A percentile compares a stretch with the other conserved stretches of the same genome.
phyloP scores from a whole-genome alignment of 306 rosid species.

The Aeschynomene evenia region DNA sequence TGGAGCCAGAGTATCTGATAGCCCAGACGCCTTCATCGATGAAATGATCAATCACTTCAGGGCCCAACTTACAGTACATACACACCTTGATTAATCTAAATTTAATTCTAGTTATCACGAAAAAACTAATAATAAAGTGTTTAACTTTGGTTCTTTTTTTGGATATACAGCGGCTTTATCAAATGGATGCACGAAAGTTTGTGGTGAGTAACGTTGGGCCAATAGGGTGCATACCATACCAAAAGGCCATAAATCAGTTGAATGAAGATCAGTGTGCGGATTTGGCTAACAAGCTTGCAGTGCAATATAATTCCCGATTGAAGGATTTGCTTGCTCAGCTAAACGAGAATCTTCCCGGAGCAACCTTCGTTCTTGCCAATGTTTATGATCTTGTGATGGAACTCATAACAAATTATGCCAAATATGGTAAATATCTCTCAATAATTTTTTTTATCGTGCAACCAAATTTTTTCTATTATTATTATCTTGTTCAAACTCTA shows the following conservation, averaged over 20 bases:
- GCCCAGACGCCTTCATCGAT: conserved; percentile 60
- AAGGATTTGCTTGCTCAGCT: conserved; percentile 63
- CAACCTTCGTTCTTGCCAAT: conserved; percentile 64
- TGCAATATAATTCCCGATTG: conserved; percentile 60
- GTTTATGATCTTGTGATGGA: conserved; percentile 66
- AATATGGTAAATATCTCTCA: conserved; percentile 65
- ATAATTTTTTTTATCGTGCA: too few relatives aligned
- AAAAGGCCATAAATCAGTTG: conserved; percentile 66
- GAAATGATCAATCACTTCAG: conserved; percentile 67
- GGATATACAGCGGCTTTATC: conserved; percentile 56
- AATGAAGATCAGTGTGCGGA: conserved; percentile 53
- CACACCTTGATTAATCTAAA: conserved; percentile 11
- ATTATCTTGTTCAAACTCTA: too few relatives aligned
- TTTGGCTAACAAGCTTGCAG: conserved; percentile 64
- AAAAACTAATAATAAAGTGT: background rate
- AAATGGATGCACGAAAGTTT: conserved; percentile 69
- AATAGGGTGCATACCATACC: conserved; percentile 86
- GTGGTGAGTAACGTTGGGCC: conserved; percentile 75
- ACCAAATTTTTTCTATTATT: too few relatives aligned
- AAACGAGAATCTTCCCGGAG: conserved; percentile 58
- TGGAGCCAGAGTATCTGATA: conserved; percentile 55
- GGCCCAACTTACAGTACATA: conserved; percentile 63
- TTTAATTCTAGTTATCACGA: background rate
- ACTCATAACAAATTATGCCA: conserved; percentile 47
- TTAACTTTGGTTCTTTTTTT: too few relatives aligned